Conservation (phyloP, 768 basidiomycete genomes). For the Crepidotus variabilis region DNA sequence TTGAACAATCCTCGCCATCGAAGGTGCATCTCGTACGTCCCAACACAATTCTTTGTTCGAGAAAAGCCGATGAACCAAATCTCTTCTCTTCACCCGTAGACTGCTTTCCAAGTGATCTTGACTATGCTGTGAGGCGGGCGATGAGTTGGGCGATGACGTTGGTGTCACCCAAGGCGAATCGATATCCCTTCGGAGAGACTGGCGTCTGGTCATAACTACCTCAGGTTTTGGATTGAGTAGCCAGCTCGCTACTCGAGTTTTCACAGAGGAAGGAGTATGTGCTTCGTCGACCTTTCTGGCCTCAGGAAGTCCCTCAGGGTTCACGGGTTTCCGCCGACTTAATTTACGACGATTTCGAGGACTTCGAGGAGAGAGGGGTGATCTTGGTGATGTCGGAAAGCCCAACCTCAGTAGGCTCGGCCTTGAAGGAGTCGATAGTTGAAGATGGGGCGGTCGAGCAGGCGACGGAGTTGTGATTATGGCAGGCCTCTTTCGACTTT, state of each 20-base stretch:
- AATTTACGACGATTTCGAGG: background rate
- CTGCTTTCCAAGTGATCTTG: background rate
- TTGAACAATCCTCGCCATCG: background rate
- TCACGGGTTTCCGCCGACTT: background rate
- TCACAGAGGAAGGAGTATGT: background rate
- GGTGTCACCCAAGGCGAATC: background rate
- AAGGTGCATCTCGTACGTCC: background rate
- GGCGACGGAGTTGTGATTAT: background rate
- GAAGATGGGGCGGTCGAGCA: background rate
- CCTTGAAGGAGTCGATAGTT: background rate
- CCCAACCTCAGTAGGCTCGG: background rate
- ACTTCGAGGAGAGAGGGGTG: background rate
- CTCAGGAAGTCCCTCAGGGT: background rate
- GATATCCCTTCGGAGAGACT: background rate
- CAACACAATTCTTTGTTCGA: slow-evolving; percentile 1
- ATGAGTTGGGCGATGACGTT: background rate
- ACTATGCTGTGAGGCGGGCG: background rate
- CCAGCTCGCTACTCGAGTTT: background rate
- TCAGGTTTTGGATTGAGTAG: background rate
- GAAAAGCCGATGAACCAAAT: background rate
- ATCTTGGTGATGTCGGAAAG: background rate
- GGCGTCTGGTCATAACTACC: background rate
- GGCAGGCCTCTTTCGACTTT: background rate
- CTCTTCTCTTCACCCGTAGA: background rate
- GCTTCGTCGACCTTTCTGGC: background rate